phyloP scores from a whole-genome alignment of 768 basidiomycete species.

The Boletus patriciae region DNA sequence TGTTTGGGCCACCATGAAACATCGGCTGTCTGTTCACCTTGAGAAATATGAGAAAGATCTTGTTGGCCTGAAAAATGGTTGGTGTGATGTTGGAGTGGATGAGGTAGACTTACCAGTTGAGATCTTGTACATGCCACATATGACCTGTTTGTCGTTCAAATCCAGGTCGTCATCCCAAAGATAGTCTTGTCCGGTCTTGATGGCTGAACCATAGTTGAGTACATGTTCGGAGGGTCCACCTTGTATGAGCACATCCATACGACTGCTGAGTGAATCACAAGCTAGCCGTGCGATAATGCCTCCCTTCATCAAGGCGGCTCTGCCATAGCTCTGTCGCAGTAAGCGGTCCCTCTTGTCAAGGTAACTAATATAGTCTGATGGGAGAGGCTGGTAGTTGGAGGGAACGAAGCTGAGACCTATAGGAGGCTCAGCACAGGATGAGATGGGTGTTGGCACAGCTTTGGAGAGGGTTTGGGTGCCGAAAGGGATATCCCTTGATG shows the following conservation, averaged over 20 bases:
- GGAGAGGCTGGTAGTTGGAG: not conserved
- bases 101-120: not conserved
- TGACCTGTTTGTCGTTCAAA: not conserved
- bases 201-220: too few relatives aligned
- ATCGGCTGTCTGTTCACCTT: not conserved
- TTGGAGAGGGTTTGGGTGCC: not conserved
- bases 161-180: not conserved
- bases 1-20: constrained; percentile 1
- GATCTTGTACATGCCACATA: constrained; percentile 2
- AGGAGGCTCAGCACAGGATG: not conserved
- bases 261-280: not conserved
- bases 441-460: not conserved
- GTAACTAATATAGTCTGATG: not conserved
- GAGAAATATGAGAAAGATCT: not conserved
- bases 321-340: not conserved
- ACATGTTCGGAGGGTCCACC: too few relatives aligned
- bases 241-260: too few relatives aligned
- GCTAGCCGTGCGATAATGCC: not conserved
- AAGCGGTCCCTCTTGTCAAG: constrained; percentile 1
- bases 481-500: not conserved
- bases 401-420: not conserved
- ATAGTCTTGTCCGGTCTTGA: too few relatives aligned
- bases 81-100: too few relatives aligned
- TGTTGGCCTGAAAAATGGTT: not conserved
- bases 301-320: constrained; percentile 3